These are phyloP conservation scores for Physaria fendleri DNA, from an alignment of 345 rosid species.

Conservation along the genomic window DNA sequence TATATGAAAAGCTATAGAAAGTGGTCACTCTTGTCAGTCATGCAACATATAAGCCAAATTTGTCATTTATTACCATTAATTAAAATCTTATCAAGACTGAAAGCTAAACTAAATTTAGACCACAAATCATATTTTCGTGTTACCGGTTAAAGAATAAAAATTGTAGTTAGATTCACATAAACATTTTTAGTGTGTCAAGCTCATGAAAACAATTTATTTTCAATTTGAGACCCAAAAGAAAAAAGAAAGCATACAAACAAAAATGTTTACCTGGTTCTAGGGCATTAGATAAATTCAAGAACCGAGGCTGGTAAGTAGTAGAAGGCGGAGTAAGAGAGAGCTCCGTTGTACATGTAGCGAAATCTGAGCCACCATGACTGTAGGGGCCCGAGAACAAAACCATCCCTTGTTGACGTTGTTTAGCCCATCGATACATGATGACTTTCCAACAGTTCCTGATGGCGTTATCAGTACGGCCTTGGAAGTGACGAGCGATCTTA, in stretches of 20 bases:
- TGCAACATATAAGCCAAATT: neutral
- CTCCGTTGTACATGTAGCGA: constrained; percentile 32
- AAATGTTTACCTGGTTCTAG: constrained; percentile 26
- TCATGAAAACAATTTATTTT: neutral
- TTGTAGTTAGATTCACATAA: too few species aligned
- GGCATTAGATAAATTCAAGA: constrained; percentile 19
- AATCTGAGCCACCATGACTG: constrained; percentile 16
- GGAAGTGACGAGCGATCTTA: constrained; percentile 90
- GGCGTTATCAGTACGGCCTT: constrained; percentile 95
- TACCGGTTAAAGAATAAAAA: too few species aligned
- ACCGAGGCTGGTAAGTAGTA: constrained; percentile 15
- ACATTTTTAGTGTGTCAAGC: constrained; percentile 12
- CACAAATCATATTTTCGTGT: too few species aligned
- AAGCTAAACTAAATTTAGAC: too few species aligned
- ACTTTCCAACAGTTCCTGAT: constrained; percentile 99
- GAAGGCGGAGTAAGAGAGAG: constrained; percentile 31
- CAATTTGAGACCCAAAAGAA: neutral
- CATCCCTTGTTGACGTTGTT: constrained; percentile 39
- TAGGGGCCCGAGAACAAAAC: constrained; percentile 15
- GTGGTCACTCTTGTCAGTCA: constrained; percentile 19
- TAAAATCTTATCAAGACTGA: too few species aligned
- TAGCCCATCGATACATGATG: constrained; percentile 83
- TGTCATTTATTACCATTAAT: too few species aligned
- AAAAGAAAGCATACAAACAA: neutral
- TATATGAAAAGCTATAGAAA: neutral